Percentiles rank a stretch among this genome's conserved stretches.
Evolutionary conservation across 768 basidiomycete species (phyloP).

Genomic region (Mycena olivaceomarginata): DNA sequence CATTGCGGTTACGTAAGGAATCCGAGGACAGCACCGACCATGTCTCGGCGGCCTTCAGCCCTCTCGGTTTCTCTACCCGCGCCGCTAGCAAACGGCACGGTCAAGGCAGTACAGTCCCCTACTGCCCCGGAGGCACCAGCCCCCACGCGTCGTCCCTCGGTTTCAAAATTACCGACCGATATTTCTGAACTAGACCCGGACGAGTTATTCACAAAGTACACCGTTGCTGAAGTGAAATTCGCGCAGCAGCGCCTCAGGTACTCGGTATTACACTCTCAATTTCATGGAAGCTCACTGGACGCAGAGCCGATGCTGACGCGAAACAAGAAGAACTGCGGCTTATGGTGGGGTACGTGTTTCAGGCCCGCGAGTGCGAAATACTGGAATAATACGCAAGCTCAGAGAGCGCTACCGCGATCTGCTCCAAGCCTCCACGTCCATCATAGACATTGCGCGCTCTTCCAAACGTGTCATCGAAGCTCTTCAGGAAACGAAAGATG

Average conservation of each 20-base stretch:
- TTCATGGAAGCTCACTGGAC: slow-evolving; percentile 23
- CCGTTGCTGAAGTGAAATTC: slow-evolving; percentile 82
- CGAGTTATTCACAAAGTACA: slow-evolving; percentile 82
- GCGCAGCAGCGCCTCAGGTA: slow-evolving; percentile 84
- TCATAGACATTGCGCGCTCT: slow-evolving; percentile 84
- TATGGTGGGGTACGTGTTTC: slow-evolving; percentile 91
- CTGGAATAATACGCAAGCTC: slow-evolving; percentile 70
- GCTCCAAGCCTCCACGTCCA: slow-evolving; percentile 90
- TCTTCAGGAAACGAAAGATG: slow-evolving; percentile 75
- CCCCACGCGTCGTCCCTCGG: slow-evolving; percentile 33
- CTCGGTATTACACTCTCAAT: slow-evolving; percentile 32
- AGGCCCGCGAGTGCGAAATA: slow-evolving; percentile 29
- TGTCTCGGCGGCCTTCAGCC: slow-evolving; percentile 53
- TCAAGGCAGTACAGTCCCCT: slow-evolving; percentile 39
- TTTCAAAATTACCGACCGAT: slow-evolving; percentile 51
- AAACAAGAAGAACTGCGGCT: slow-evolving; percentile 92
- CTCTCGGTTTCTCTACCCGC: slow-evolving; percentile 45
- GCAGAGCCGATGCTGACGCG: slow-evolving; percentile 87
- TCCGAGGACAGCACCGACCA: slow-evolving; percentile 36
- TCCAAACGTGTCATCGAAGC: slow-evolving; percentile 79
- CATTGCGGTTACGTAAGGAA: slow-evolving; percentile 28
- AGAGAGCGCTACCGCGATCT: slow-evolving; percentile 95
- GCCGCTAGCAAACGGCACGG: slow-evolving; percentile 50
- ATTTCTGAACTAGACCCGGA: slow-evolving; percentile 73
- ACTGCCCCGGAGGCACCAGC: slow-evolving; percentile 7